phyloP scores from a whole-genome alignment of 805 yeast species.

The Yarrowia sp. region DNA sequence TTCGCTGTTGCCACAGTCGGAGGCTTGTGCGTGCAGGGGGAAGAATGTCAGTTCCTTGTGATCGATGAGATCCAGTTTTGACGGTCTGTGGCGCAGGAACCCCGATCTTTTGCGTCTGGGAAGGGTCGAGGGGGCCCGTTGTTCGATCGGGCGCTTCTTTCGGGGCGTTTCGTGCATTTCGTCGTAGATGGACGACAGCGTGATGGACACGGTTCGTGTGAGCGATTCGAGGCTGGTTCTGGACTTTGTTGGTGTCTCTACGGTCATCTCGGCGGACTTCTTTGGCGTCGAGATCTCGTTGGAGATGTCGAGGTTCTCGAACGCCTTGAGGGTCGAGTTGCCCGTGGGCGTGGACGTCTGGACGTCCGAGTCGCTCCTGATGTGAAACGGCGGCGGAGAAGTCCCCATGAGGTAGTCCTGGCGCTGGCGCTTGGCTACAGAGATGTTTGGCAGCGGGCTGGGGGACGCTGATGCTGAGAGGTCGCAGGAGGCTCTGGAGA shows the following conservation, averaged over 20 bases:
- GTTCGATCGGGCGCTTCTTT: constrained; percentile 19
- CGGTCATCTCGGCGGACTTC: neutral
- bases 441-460: constrained; percentile 1
- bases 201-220: neutral
- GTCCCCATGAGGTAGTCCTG: constrained; percentile 15
- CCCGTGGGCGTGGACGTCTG: neutral
- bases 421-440: constrained; percentile 15
- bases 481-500: neutral
- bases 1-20: constrained; percentile 27
- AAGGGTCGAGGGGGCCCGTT: constrained; percentile 8
- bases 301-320: neutral
- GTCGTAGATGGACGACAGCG: constrained; percentile 8
- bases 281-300: neutral
- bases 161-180: constrained; percentile 2
- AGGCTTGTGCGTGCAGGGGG: constrained; percentile 31
- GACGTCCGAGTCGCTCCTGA: constrained; percentile 16
- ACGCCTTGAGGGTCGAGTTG: neutral
- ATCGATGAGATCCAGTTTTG: constrained; percentile 45
- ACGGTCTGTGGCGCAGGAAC: constrained; percentile 30
- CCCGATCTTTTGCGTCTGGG: constrained; percentile 27
- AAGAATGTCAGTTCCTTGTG: constrained; percentile 42
- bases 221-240: neutral
- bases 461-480: constrained; percentile 19
- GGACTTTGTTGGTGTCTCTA: neutral
- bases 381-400: constrained; percentile 14